Conservation (phyloP, 2,329 filamentous ascomycete genomes). For the Rugonectria rugulosa region DNA sequence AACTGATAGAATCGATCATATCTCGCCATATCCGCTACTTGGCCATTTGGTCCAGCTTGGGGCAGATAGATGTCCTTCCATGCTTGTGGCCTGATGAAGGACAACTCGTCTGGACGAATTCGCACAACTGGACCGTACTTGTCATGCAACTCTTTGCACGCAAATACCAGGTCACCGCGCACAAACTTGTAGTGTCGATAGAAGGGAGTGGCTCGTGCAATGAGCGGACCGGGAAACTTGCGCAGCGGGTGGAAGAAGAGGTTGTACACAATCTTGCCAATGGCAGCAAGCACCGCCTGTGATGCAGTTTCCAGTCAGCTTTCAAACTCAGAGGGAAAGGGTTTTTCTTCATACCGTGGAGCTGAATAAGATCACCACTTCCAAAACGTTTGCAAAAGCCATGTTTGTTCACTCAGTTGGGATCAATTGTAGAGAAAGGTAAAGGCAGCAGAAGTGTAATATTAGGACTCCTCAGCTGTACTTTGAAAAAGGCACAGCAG, state of each 20-base stretch:
- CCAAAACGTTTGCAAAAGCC: not conserved
- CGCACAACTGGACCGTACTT: constrained; percentile 2
- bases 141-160: not conserved
- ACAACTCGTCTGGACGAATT: not conserved
- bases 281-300: not conserved
- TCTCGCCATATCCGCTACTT: not conserved
- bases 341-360: not conserved
- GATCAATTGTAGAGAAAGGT: not conserved
- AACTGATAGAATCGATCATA: constrained; percentile 1
- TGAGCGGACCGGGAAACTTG: not conserved
- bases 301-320: not conserved
- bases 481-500: not conserved
- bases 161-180: not conserved
- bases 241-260: constrained; percentile 3
- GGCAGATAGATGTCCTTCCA: constrained; percentile 5
- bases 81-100: not conserved
- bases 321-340: not conserved
- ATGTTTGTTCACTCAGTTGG: not conserved
- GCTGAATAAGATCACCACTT: not conserved
- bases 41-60: not conserved
- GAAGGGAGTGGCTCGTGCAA: constrained; percentile 1
- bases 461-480: not conserved
- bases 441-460: not conserved
- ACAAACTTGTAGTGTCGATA: constrained; percentile 3
- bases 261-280: not conserved